These are phyloP conservation scores for Martiniozyma abietophila DNA, from an alignment of 805 yeast genomes.

Conservation along the genomic window DNA sequence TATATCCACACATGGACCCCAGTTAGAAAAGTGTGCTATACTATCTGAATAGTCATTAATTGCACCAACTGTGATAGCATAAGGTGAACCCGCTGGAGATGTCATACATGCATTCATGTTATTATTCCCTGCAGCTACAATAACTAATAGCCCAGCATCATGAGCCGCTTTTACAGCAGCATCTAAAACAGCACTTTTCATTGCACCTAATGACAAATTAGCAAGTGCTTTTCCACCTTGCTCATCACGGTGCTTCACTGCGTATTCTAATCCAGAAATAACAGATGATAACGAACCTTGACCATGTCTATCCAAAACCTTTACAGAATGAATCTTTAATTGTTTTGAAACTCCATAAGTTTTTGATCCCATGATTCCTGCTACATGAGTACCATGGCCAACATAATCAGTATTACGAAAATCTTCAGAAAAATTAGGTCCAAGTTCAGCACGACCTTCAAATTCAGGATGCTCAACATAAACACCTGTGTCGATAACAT, in stretches of 20 bases:
- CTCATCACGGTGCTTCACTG: conserved; percentile 46
- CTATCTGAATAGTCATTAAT: conserved; percentile 65
- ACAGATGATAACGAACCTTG: conserved; percentile 62
- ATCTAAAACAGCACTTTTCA: conserved; percentile 55
- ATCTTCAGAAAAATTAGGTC: conserved; percentile 54
- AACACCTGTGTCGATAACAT: conserved; percentile 84
- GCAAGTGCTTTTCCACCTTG: conserved; percentile 47
- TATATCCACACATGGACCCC: conserved; percentile 87
- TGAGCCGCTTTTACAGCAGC: conserved; percentile 70
- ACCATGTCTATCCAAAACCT: conserved; percentile 61
- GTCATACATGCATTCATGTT: conserved; percentile 68
- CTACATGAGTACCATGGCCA: conserved; percentile 94
- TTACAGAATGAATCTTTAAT: conserved; percentile 57
- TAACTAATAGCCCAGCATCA: conserved; percentile 60
- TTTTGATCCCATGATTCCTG: conserved; percentile 75
- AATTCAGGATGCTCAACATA: conserved; percentile 50
- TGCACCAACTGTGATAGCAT: conserved; percentile 80
- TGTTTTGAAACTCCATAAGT: conserved; percentile 79
- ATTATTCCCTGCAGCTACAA: conserved; percentile 84
- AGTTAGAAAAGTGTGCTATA: conserved; percentile 76
- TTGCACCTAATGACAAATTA: conserved; percentile 75
- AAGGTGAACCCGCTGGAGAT: conserved; percentile 77
- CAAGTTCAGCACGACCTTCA: conserved; percentile 49
- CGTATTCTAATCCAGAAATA: conserved; percentile 56
- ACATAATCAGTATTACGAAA: conserved; percentile 54